Conservation (phyloP, 2,329 filamentous ascomycete genomes). For the Apiospora malaysiana region DNA sequence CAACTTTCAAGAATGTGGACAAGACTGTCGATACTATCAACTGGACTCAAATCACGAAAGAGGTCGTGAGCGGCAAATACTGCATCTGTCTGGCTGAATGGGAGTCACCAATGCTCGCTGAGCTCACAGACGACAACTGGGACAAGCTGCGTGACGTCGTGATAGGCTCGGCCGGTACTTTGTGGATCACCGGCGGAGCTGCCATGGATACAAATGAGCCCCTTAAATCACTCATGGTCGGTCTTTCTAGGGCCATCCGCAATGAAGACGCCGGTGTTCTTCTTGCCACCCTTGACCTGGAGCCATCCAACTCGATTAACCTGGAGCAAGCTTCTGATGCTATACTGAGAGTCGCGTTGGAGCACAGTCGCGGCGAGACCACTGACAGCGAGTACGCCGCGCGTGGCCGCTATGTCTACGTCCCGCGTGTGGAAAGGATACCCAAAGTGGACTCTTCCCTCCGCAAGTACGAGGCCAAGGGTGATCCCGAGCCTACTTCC, state of each 20-base stretch:
- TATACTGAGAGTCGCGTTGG: neutral
- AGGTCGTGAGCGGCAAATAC: neutral
- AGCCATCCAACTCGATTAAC: neutral
- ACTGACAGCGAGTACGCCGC: neutral
- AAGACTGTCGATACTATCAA: neutral
- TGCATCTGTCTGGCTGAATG: conserved; percentile 9
- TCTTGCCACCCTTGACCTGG: neutral
- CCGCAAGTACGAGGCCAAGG: neutral
- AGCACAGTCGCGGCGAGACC: neutral
- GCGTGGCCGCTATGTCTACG: neutral
- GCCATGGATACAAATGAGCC: conserved; percentile 15
- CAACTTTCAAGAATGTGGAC: neutral
- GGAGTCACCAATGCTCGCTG: neutral
- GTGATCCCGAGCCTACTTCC: neutral
- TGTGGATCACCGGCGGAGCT: conserved; percentile 19
- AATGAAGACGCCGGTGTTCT: conserved; percentile 16
- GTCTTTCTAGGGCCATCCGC: conserved; percentile 18
- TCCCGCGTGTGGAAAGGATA: neutral
- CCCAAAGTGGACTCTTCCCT: neutral
- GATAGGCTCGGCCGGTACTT: neutral
- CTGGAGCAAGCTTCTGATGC: neutral
- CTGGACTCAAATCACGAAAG: neutral
- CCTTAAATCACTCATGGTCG: conserved; percentile 12
- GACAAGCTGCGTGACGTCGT: neutral
- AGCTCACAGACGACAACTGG: neutral